Evolutionary conservation across 192 early-diverging fungal genomes (phyloP).

Genomic region (Backusella liffmaniae): DNA sequence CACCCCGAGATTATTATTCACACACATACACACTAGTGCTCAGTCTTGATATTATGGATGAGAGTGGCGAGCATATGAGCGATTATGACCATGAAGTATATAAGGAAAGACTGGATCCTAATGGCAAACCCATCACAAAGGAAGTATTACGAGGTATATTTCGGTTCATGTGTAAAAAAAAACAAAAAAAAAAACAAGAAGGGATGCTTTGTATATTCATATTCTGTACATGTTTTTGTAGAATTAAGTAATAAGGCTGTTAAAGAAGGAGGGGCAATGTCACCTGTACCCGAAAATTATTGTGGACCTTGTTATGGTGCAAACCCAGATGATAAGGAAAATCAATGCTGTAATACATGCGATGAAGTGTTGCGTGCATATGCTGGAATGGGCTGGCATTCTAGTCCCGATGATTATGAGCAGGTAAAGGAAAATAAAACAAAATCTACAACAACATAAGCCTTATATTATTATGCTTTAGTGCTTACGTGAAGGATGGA

Average conservation of each 20-base stretch:
- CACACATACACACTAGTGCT: slow-evolving; percentile 51
- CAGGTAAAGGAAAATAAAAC: slow-evolving; percentile 42
- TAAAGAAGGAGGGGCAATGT: slow-evolving; percentile 13
- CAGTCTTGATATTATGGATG: slow-evolving; percentile 93
- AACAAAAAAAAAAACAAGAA: no score
- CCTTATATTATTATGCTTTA: background rate
- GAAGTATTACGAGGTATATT: slow-evolving; percentile 50
- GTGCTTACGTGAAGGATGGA: slow-evolving; percentile 84
- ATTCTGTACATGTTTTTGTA: slow-evolving; percentile 13
- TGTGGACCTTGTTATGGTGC: slow-evolving; percentile 90
- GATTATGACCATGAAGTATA: slow-evolving; percentile 75
- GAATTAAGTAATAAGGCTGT: slow-evolving; percentile 49
- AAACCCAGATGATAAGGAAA: slow-evolving; percentile 40
- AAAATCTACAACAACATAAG: background rate
- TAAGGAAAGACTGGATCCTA: slow-evolving; percentile 70
- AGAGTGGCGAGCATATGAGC: slow-evolving; percentile 83
- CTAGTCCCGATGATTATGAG: slow-evolving; percentile 74
- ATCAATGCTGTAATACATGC: slow-evolving; percentile 89
- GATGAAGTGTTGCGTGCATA: slow-evolving; percentile 86
- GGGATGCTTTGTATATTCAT: no score
- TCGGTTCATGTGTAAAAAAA: background rate
- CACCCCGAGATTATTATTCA: background rate
- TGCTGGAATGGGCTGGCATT: slow-evolving; percentile 75
- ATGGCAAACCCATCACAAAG: slow-evolving; percentile 66
- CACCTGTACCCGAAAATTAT: slow-evolving; percentile 38